Evolutionary conservation across 306 rosid species (phyloP), one percentile per base, ranked within the genome.

Genomic region (Cucurbita pepo): DNA sequence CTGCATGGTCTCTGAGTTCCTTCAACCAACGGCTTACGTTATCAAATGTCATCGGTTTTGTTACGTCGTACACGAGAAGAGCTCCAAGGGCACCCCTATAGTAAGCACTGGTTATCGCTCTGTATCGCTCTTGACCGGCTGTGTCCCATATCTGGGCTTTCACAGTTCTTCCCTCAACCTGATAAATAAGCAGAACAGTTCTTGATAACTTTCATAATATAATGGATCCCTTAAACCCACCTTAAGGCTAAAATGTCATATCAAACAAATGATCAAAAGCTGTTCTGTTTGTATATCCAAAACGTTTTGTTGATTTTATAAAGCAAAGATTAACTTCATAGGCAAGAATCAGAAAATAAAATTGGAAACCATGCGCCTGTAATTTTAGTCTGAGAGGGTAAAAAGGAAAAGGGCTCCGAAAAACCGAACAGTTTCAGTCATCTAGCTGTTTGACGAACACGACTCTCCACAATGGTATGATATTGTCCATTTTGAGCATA

Each of bases 141-240:
- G 97, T 93, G 56, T 93, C 98, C 98, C 98, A 93, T 85, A 93
- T 93, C 75, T 93, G 98, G 77, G 98, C 86, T 74, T 93, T 93
- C 65, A 93, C 88, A 3, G 86, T 93, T 82, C 90, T 86, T 79
- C 96, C 97, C 79, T 93, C 98, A 12, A 94, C 98, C 98, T 93
- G 74, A 56, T 38, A 30, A 41, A 59, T 36, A 69, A 48, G 6
- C 19, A 63, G 15, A 30, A 30, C 44, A 69, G 30, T 47, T 16
- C 18, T 7, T 75, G 60, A 22, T 21, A 52, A 48, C 55, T 69
- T 50, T 11, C 30, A 50, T 47, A 50, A 21, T 21, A 48, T 1
- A 25, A 48, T 10, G 8, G 18, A 45, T 67, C 40, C 0, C 56
- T 45, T 67, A 66, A 66, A 19, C 3, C 13, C 54, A 65, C 54